Conservation (phyloP, 2,329 filamentous ascomycete species). For the Aspergillus ochraceus region DNA sequence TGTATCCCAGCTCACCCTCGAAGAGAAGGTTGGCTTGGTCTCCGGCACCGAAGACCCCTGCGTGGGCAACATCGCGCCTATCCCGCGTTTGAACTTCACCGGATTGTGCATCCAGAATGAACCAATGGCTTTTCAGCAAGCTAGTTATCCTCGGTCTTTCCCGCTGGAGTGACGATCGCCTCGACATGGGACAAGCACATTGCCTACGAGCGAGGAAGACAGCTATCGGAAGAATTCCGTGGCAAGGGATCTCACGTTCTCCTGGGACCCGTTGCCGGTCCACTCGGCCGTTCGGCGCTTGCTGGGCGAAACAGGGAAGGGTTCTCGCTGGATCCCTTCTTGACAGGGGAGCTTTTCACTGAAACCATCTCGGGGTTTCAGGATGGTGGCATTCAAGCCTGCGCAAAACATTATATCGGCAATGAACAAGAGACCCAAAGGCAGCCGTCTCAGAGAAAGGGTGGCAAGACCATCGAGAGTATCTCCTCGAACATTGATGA, state of each 20-base stretch:
- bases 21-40: conserved; percentile 30
- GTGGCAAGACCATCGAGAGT: conserved; percentile 26
- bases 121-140: conserved; percentile 59
- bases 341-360: conserved; percentile 42
- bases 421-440: conserved; percentile 67
- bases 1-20: conserved; percentile 20
- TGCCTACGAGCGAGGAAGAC: conserved; percentile 53
- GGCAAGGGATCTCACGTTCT: conserved; percentile 40
- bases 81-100: conserved; percentile 29
- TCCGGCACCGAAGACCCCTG: conserved; percentile 30
- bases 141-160: conserved; percentile 72
- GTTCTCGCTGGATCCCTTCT: conserved; percentile 44
- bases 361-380: conserved; percentile 55
- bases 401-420: conserved; percentile 48
- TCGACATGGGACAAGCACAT: conserved; percentile 60
- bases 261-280: conserved; percentile 45
- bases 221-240: conserved; percentile 55
- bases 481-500: conserved; percentile 62
- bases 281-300: conserved; percentile 37
- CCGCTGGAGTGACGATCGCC: conserved; percentile 69
- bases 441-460: conserved; percentile 46
- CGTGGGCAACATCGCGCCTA: conserved; percentile 33
- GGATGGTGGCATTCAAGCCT: conserved; percentile 46
- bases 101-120: conserved; percentile 33
- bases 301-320: conserved; percentile 40